phyloP scores from a whole-genome alignment of 768 basidiomycete species.

The Suillus hirtellus region DNA sequence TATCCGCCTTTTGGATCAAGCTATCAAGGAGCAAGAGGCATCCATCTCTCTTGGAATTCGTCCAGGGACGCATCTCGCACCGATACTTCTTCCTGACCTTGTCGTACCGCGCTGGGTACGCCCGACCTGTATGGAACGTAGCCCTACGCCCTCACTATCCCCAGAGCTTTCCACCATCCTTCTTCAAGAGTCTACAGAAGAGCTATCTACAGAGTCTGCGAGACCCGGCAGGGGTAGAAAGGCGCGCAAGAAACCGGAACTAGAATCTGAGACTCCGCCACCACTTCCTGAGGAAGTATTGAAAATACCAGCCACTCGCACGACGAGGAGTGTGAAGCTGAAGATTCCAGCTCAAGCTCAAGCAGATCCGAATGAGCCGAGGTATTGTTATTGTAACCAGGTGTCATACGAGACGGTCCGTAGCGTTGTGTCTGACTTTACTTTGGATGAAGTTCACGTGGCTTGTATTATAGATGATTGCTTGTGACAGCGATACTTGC shows the following conservation, averaged over 20 bases:
- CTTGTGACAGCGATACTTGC: conserved; percentile 74
- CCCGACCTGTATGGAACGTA: conserved; percentile 42
- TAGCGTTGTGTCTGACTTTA: conserved; percentile 8
- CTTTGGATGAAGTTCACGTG: conserved; percentile 14
- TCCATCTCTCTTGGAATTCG: conserved; percentile 53
- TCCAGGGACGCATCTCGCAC: conserved; percentile 53
- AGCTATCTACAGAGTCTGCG: conserved; percentile 17
- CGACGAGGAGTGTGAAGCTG: conserved; percentile 33
- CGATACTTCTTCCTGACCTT: conserved; percentile 62
- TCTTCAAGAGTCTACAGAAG: conserved; percentile 18
- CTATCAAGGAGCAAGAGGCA: conserved; percentile 61
- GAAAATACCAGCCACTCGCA: conserved; percentile 14
- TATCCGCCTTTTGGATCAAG: conserved; percentile 74
- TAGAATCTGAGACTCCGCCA: conserved; percentile 7
- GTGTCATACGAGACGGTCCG: conserved; percentile 79
- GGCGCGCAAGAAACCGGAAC: conserved; percentile 22
- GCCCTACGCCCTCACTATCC: conserved; percentile 41
- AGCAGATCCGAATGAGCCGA: conserved; percentile 45
- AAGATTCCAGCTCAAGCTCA: conserved; percentile 39
- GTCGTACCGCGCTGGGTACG: conserved; percentile 55
- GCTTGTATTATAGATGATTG: conserved; percentile 68
- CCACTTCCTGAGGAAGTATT: conserved; percentile 12
- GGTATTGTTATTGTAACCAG: conserved; percentile 83
- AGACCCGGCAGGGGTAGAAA: conserved; percentile 27
- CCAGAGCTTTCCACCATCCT: conserved; percentile 26